Conservation (phyloP, 805 yeast species). For the Candida montana region DNA sequence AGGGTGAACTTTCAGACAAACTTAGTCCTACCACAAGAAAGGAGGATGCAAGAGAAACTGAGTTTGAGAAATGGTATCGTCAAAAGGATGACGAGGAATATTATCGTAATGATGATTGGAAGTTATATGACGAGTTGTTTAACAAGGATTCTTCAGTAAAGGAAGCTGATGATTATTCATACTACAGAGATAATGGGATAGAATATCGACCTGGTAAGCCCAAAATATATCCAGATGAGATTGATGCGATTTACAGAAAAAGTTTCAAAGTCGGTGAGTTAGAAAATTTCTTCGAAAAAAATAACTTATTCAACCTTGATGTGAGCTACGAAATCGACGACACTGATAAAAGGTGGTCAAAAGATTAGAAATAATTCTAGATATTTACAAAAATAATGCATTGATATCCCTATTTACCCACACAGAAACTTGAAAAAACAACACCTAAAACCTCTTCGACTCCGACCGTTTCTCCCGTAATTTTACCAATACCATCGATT, state of each 20-base stretch:
- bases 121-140: background rate
- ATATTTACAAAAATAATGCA: background rate
- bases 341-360: background rate
- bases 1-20: conserved; percentile 12
- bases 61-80: conserved; percentile 1
- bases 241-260: conserved; percentile 5
- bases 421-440: conserved; percentile 87
- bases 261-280: conserved; percentile 4
- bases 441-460: conserved; percentile 88
- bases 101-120: background rate
- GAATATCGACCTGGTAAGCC: conserved; percentile 1
- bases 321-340: background rate
- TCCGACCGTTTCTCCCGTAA: conserved; percentile 86
- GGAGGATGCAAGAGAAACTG: conserved; percentile 1
- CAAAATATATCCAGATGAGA: conserved; percentile 2
- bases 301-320: conserved; percentile 5
- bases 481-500: conserved; percentile 83
- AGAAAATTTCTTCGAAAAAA: conserved; percentile 1
- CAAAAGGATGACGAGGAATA: background rate
- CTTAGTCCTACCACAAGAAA: conserved; percentile 9
- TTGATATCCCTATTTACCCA: conserved; percentile 58
- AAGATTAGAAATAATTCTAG: background rate
- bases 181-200: conserved; percentile 5
- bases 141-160: background rate
- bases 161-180: background rate